Percentiles rank a stretch among this genome's conserved stretches.
phyloP scores from a whole-genome alignment of 495 filamentous ascomycete species.

The Penicillium steckii region DNA sequence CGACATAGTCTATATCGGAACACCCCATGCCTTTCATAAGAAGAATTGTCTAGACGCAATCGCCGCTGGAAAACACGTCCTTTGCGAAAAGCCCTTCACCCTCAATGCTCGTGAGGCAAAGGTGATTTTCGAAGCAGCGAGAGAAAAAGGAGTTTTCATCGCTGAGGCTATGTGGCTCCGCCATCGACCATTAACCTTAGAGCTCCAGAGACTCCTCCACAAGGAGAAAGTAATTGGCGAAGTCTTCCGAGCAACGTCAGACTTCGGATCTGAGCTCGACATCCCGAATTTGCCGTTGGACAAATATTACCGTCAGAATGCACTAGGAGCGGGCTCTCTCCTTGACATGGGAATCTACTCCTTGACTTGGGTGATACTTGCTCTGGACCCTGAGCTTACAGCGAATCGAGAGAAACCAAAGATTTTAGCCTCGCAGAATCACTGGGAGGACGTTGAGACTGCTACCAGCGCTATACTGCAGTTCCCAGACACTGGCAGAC shows the following conservation, averaged over 20 bases:
- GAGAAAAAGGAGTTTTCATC: conserved; percentile 39
- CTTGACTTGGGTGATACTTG: conserved; percentile 20
- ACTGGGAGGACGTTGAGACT: conserved; percentile 21
- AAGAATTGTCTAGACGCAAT: conserved; percentile 42
- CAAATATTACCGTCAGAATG: conserved; percentile 9
- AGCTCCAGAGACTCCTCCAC: conserved; percentile 8
- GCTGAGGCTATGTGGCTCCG: conserved; percentile 35
- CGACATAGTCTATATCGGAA: conserved; percentile 46
- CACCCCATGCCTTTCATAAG: conserved; percentile 42
- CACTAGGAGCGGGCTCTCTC: conserved; percentile 15
- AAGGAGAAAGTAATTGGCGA: conserved; percentile 13
- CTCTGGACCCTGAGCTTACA: conserved; percentile 6
- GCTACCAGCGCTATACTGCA: conserved; percentile 18
- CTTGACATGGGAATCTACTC: conserved; percentile 26
- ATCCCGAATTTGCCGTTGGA: conserved; percentile 1
- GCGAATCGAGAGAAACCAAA: conserved; percentile 4
- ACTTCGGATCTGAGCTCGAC: conserved; percentile 10
- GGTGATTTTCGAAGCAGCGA: conserved; percentile 39
- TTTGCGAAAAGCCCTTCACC: conserved; percentile 46
- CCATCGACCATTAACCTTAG: conserved; percentile 10
- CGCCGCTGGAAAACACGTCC: conserved; percentile 36
- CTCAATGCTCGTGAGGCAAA: conserved; percentile 34
- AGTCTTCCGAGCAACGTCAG: conserved; percentile 4
- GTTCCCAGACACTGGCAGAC: conserved; percentile 11
- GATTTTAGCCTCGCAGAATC: conserved; percentile 16